These are phyloP conservation scores for Achaetomiella virescens DNA, from an alignment of 495 filamentous ascomycete genomes.

Conservation along the genomic window DNA sequence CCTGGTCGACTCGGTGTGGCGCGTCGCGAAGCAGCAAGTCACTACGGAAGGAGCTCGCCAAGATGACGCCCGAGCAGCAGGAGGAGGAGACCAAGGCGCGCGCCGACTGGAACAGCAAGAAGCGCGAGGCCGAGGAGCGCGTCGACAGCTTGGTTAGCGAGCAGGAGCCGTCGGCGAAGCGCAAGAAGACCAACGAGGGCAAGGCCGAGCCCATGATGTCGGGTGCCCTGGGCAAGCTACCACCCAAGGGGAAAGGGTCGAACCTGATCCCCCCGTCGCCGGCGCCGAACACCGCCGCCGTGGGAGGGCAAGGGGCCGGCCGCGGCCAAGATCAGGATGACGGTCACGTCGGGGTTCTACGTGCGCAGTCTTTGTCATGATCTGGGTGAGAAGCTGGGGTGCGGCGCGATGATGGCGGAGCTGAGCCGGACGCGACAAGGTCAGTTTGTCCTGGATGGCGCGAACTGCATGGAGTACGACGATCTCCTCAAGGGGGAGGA, in stretches of 20 bases:
- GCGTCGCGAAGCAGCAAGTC: constrained; percentile 42
- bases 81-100: constrained; percentile 41
- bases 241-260: constrained; percentile 29
- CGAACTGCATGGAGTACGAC: constrained; percentile 73
- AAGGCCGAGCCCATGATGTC: constrained; percentile 44
- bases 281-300: constrained; percentile 30
- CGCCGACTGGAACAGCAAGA: constrained; percentile 40
- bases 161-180: constrained; percentile 17
- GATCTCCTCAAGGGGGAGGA: constrained; percentile 74
- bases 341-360: constrained; percentile 93
- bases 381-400: constrained; percentile 74
- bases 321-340: constrained; percentile 79
- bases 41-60: constrained; percentile 26
- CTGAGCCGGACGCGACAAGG: constrained; percentile 77
- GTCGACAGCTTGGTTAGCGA: constrained; percentile 37
- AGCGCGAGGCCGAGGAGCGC: constrained; percentile 42
- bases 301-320: constrained; percentile 53
- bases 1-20: constrained; percentile 64
- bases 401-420: constrained; percentile 78
- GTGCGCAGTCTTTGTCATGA: constrained; percentile 91
- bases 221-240: constrained; percentile 37
- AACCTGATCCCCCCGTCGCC: constrained; percentile 31
- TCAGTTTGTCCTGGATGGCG: constrained; percentile 57
- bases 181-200: constrained; percentile 30
- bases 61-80: constrained; percentile 39